phyloP scores from a whole-genome alignment of 2,329 filamentous ascomycete species.

The Colletotrichum paranaense region DNA sequence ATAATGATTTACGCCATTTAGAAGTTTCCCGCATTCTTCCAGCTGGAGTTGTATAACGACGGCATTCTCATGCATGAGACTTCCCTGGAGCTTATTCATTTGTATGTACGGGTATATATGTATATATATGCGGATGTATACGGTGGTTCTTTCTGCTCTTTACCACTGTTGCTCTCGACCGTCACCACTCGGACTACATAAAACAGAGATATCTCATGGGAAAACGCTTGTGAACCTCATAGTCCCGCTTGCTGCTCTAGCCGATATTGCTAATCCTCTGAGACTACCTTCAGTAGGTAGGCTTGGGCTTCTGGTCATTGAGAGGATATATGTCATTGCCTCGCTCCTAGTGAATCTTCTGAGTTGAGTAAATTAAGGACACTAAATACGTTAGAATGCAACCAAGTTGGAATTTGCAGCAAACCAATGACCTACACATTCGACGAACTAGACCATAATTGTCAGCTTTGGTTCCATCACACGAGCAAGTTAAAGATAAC shows the following conservation, averaged over 20 bases:
- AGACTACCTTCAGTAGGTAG: background rate
- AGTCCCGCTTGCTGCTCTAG: background rate
- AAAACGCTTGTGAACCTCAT: background rate
- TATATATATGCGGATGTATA: background rate
- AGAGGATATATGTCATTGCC: background rate
- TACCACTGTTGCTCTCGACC: background rate
- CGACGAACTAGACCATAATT: background rate
- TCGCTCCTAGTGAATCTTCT: background rate
- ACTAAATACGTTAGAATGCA: background rate
- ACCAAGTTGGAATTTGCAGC: too few species aligned
- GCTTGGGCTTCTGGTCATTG: background rate
- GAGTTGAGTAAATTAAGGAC: background rate
- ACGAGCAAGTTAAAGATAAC: background rate
- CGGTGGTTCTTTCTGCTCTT: background rate
- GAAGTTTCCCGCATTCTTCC: background rate
- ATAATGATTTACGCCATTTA: background rate
- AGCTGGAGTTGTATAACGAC: background rate
- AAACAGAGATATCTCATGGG: background rate
- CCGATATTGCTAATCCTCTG: background rate
- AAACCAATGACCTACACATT: background rate
- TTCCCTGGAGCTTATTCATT: background rate
- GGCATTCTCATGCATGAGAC: background rate
- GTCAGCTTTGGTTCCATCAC: background rate
- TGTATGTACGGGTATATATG: background rate
- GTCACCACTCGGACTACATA: background rate